Base-by-base conservation (phyloP, 305 asterid genomes). In the Solanum hybrid region DNA sequence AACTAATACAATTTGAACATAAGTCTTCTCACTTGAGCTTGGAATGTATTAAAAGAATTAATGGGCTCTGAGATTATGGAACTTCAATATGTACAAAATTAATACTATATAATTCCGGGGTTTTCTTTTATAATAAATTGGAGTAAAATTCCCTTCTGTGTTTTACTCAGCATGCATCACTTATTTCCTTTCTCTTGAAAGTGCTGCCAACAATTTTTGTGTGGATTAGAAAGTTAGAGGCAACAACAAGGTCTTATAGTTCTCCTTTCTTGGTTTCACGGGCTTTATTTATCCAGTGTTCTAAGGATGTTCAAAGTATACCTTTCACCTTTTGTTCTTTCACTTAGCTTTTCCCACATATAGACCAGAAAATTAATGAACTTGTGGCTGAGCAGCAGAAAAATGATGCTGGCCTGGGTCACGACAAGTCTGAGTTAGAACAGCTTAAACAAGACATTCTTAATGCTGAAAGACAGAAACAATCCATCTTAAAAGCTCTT, bases 381-480 rank as follows among this genome's bases (percentile, higher is more conserved):
- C 94, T 98, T 88, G 95, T 98, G 90, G 93, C 98, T 89, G 99
- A 98, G 95, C 99, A 96, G 93, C 99, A 98, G 93, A 98, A 96
- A 91, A 96, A 93, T 90, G 99, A 98, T 90, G 99, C 99, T 93
- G 93, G 94, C 94, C 90, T 95, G 94, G 96, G 99, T 92, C 99
- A 95, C 91, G 99, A 95, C 90, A 97, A 93, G 93, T 96, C 98
- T 77, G 89, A 92, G 87, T 89, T 96, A 91, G 99, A 95, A 93
- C 99, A 96, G 93, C 95, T 95, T 91, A 96, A 92, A 92, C 99
- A 95, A 94, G 99, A 98, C 82, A 87, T 91, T 26, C 86, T 91
- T 92, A 96, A 94, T 89, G 94, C 97, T 90, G 97, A 96, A 85
- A 96, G 94, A 93, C 97, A 98, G 91, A 98, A 94, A 86, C 94